phyloP scores from a whole-genome alignment of 257 asterid genomes.

The Cinchona pubescens region DNA sequence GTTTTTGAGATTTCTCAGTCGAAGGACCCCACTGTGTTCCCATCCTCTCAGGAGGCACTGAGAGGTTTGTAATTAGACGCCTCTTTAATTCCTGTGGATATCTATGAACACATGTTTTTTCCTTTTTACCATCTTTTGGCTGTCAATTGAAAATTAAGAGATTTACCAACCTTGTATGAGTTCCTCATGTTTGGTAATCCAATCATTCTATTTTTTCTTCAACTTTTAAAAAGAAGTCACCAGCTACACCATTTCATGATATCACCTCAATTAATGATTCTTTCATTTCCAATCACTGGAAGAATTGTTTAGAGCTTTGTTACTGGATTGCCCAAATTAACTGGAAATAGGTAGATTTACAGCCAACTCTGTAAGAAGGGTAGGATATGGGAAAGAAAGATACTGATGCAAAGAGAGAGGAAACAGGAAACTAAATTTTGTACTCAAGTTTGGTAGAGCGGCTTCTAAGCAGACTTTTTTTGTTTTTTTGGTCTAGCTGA shows the following conservation, averaged over 20 bases:
- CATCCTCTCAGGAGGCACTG: conserved; percentile 34
- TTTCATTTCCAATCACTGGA: background rate
- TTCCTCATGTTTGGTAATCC: background rate
- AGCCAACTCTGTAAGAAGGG: background rate
- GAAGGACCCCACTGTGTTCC: conserved; percentile 34
- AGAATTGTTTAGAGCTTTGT: background rate
- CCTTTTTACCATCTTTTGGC: background rate
- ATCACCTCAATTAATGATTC: background rate
- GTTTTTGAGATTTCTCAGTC: conserved; percentile 33
- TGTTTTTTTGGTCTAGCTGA: background rate
- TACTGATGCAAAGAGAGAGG: background rate
- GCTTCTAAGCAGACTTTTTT: background rate
- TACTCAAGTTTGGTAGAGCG: background rate
- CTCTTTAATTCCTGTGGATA: background rate
- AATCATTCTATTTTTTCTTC: background rate
- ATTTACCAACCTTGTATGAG: background rate
- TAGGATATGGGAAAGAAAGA: background rate
- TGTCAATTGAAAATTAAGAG: background rate
- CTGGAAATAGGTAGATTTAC: background rate
- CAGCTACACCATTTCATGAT: background rate
- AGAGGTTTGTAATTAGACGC: conserved; percentile 40
- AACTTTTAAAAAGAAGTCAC: too few relatives aligned
- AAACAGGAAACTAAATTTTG: background rate
- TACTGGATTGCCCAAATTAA: background rate
- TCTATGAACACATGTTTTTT: background rate